phyloP scores from a whole-genome alignment of 768 basidiomycete genomes.

The Boletus sp. region DNA sequence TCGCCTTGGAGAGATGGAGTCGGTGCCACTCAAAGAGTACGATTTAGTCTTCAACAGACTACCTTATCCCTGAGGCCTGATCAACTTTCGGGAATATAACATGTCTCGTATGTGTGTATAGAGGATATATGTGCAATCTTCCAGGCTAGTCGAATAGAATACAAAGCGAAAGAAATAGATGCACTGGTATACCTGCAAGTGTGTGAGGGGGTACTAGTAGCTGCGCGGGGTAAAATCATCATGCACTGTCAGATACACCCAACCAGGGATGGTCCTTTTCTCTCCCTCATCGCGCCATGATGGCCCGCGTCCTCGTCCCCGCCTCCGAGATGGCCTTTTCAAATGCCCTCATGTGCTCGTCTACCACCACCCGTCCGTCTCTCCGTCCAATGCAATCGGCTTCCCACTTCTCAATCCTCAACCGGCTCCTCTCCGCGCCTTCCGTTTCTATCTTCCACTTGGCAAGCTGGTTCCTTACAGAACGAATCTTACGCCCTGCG shows the following conservation, averaged over 20 bases:
- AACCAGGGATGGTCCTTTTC: not conserved
- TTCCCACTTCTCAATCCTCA: conserved; percentile 80
- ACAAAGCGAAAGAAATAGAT: conserved; percentile 23
- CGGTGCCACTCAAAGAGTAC: no score
- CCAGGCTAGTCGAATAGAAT: conserved; percentile 2
- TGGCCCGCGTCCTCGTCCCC: conserved; percentile 70
- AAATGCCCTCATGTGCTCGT: conserved; percentile 76
- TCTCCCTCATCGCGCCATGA: conserved; percentile 63
- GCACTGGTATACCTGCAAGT: conserved; percentile 19
- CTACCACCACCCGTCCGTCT: conserved; percentile 70
- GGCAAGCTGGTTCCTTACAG: conserved; percentile 77
- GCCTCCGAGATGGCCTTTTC: conserved; percentile 70
- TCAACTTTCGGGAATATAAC: no score
- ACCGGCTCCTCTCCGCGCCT: conserved; percentile 75
- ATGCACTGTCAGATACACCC: conserved; percentile 1
- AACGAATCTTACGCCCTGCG: conserved; percentile 81
- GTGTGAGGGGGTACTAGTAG: conserved; percentile 5
- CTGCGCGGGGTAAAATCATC: conserved; percentile 7
- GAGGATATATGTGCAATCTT: not conserved
- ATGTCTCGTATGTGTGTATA: no score
- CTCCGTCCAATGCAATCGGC: conserved; percentile 40
- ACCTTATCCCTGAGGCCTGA: no score
- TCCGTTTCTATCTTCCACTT: conserved; percentile 83
- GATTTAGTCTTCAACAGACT: no score
- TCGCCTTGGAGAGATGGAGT: no score